These are phyloP conservation scores for Trichoderma brevicompactum DNA, from an alignment of 2,329 filamentous ascomycete genomes.

Conservation along the genomic window DNA sequence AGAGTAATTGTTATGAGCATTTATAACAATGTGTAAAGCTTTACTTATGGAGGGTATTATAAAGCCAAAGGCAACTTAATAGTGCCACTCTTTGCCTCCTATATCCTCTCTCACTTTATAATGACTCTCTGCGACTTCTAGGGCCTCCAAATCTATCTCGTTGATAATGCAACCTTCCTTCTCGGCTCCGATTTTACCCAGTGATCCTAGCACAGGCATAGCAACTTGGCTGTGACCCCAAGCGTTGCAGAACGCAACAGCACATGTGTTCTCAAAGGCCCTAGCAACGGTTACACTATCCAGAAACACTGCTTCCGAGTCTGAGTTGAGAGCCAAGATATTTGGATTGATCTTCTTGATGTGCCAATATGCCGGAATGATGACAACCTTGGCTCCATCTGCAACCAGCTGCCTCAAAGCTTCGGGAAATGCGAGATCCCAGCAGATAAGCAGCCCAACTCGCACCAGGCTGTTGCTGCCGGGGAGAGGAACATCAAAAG, in stretches of 20 bases:
- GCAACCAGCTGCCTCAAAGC: neutral
- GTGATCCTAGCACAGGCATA: conserved; percentile 10
- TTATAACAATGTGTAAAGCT: no score
- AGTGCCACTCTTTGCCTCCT: conserved; percentile 10
- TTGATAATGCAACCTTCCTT: neutral
- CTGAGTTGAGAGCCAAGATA: neutral
- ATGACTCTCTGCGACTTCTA: conserved; percentile 8
- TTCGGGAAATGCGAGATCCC: conserved; percentile 12
- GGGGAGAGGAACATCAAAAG: conserved; percentile 7
- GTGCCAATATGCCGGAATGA: conserved; percentile 17
- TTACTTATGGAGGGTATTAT: neutral
- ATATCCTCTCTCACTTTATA: conserved; percentile 10
- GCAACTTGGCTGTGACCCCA: conserved; percentile 15
- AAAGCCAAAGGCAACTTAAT: neutral
- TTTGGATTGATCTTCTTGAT: neutral
- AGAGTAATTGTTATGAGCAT: neutral
- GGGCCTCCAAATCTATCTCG: conserved; percentile 1
- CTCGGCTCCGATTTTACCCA: neutral
- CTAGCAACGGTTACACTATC: neutral
- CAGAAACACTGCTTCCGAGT: conserved; percentile 4
- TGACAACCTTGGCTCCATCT: conserved; percentile 1
- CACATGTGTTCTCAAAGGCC: conserved; percentile 17
- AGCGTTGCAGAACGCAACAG: conserved; percentile 14
- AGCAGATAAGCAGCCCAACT: conserved; percentile 11
- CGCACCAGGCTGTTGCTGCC: neutral